Evolutionary conservation across 257 asterid genomes (phyloP).

Genomic region (Phtheirospermum japonicum): DNA sequence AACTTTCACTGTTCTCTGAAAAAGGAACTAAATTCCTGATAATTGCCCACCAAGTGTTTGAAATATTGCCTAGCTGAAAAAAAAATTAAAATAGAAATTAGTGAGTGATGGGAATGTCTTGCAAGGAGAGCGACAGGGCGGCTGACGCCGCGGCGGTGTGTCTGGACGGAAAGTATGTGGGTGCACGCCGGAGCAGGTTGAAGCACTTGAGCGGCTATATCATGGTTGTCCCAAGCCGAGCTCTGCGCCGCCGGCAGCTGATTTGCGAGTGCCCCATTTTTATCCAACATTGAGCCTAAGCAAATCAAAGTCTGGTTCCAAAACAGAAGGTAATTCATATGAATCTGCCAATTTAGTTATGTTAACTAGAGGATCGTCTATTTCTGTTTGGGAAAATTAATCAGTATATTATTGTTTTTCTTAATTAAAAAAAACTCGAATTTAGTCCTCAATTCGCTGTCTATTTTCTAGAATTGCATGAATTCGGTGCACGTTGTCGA

Average conservation of each 20-base stretch:
- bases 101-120: slow-evolving; percentile 61
- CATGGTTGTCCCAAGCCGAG: slow-evolving; percentile 91
- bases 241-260: slow-evolving; percentile 88
- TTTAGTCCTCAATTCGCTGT: too few relatives aligned
- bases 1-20: too few relatives aligned
- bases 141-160: slow-evolving; percentile 13
- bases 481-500: too few relatives aligned
- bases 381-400: too few relatives aligned
- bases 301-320: slow-evolving; percentile 99
- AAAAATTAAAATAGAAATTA: neutral
- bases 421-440: too few relatives aligned
- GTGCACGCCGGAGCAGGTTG: slow-evolving; percentile 91
- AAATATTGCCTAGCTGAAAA: slow-evolving; percentile 17
- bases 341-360: too few relatives aligned
- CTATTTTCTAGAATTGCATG: neutral
- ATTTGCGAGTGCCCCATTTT: slow-evolving; percentile 82
- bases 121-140: slow-evolving; percentile 57
- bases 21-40: neutral
- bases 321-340: slow-evolving; percentile 60
- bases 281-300: slow-evolving; percentile 80
- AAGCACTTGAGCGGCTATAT: slow-evolving; percentile 89
- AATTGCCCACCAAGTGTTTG: slow-evolving; percentile 25
- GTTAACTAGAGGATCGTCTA: too few relatives aligned
- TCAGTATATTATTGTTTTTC: too few relatives aligned
- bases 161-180: slow-evolving; percentile 77